Percentiles rank a stretch among this genome's conserved stretches.
Evolutionary conservation across 2,329 filamentous ascomycete genomes (phyloP).

Genomic region (Microdochium nivale): DNA sequence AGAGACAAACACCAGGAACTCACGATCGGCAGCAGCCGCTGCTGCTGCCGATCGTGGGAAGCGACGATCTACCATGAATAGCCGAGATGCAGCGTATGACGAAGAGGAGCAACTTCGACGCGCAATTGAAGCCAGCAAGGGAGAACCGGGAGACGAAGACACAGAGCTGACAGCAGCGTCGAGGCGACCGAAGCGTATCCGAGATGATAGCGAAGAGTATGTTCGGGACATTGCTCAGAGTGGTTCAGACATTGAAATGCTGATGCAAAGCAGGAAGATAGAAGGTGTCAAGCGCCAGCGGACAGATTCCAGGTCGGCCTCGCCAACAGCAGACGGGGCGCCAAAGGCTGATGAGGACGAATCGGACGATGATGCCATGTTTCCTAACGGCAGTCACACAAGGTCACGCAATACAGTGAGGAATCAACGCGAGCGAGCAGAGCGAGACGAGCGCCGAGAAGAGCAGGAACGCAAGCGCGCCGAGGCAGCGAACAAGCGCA

Average conservation of each 20-base stretch:
- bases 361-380: constrained; percentile 60
- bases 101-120: constrained; percentile 84
- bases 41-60: constrained; percentile 55
- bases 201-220: constrained; percentile 93
- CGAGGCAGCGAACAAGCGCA: constrained; percentile 71
- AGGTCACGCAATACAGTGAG: constrained; percentile 52
- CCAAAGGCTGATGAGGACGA: constrained; percentile 46
- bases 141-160: constrained; percentile 52
- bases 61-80: constrained; percentile 94
- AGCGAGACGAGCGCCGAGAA: constrained; percentile 65
- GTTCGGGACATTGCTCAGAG: constrained; percentile 25
- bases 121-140: constrained; percentile 92
- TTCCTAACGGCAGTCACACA: constrained; percentile 42
- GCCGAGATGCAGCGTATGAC: constrained; percentile 87
- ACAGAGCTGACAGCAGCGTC: constrained; percentile 40
- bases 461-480: constrained; percentile 66
- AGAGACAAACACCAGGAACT: constrained; percentile 46
- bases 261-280: constrained; percentile 48
- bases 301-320: constrained; percentile 67
- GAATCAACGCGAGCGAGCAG: constrained; percentile 52
- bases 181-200: constrained; percentile 69
- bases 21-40: constrained; percentile 28
- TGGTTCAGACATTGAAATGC: constrained; percentile 8
- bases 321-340: constrained; percentile 43
- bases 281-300: constrained; percentile 72